Percentiles rank a stretch among this genome's conserved stretches.
These are phyloP conservation scores for Moesziomyces antarcticus DNA, from an alignment of 1,284 basidiomycete genomes.

Conservation along the genomic window DNA sequence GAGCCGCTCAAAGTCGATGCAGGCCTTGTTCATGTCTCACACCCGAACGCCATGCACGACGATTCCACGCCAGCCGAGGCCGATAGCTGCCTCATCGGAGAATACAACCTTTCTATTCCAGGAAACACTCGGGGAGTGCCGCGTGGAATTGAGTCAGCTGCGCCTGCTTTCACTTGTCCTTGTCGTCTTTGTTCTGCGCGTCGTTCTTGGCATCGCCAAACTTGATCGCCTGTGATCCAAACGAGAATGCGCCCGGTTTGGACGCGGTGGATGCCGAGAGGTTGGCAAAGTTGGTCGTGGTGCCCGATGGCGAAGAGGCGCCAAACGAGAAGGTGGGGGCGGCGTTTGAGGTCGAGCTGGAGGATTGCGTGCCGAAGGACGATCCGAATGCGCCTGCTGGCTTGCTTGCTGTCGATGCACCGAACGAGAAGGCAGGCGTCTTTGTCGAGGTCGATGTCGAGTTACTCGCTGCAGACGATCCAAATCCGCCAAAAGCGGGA, in stretches of 20 bases:
- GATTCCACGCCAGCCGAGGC: no score
- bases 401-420: slow-evolving; percentile 2
- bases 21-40: neutral
- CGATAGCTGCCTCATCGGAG: no score
- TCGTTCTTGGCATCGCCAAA: slow-evolving; percentile 34
- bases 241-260: slow-evolving; percentile 39
- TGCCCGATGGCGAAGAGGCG: slow-evolving; percentile 4
- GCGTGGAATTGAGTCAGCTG: neutral
- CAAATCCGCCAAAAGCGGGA: slow-evolving; percentile 19
- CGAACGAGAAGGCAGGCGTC: slow-evolving; percentile 23
- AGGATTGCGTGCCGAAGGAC: neutral
- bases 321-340: slow-evolving; percentile 29
- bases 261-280: slow-evolving; percentile 17
- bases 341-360: slow-evolving; percentile 1
- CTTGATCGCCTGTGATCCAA: slow-evolving; percentile 28
- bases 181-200: slow-evolving; percentile 7
- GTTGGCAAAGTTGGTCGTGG: slow-evolving; percentile 29
- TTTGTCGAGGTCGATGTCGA: slow-evolving; percentile 4
- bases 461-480: slow-evolving; percentile 8
- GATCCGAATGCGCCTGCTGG: slow-evolving; percentile 14
- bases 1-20: neutral
- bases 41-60: neutral
- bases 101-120: no score
- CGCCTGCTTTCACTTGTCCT: neutral
- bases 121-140: no score